Evolutionary conservation across 176 grass and related monocot species (phyloP).

Genomic region (Rhynchospora breviuscula): DNA sequence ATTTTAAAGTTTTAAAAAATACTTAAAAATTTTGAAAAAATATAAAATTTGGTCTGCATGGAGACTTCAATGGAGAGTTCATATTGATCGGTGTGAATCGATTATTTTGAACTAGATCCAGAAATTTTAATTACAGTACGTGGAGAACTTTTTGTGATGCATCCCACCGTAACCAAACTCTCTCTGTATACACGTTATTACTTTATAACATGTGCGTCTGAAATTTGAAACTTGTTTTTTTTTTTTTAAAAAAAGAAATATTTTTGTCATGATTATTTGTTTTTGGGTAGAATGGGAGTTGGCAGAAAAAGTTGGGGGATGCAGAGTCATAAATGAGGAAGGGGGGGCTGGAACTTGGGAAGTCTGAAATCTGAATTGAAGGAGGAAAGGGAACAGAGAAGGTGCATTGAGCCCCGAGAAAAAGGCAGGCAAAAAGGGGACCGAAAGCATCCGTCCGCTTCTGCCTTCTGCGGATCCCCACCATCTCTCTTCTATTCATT

Average conservation of each 20-base stretch:
- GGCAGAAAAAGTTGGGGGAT: background rate
- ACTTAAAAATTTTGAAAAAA: too few relatives aligned
- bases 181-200: too few relatives aligned
- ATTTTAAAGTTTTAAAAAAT: too few relatives aligned
- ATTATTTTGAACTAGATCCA: too few relatives aligned
- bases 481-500: background rate
- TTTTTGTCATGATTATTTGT: background rate
- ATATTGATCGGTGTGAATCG: too few relatives aligned
- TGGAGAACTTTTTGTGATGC: too few relatives aligned
- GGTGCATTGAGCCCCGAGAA: slow-evolving; percentile 11
- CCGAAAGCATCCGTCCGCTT: background rate
- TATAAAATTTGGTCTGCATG: too few relatives aligned
- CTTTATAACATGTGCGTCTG: too few relatives aligned
- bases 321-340: background rate
- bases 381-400: slow-evolving; percentile 3
- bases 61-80: too few relatives aligned
- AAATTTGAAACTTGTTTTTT: too few relatives aligned
- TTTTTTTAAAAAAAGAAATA: background rate
- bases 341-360: background rate
- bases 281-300: background rate
- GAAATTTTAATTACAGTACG: too few relatives aligned
- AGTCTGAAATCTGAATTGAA: slow-evolving; percentile 11
- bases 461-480: background rate
- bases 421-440: background rate
- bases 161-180: too few relatives aligned